Evolutionary conservation across 768 basidiomycete species (phyloP), one percentile per base, ranked within the genome.

Genomic region (Chalciporus chontae): DNA sequence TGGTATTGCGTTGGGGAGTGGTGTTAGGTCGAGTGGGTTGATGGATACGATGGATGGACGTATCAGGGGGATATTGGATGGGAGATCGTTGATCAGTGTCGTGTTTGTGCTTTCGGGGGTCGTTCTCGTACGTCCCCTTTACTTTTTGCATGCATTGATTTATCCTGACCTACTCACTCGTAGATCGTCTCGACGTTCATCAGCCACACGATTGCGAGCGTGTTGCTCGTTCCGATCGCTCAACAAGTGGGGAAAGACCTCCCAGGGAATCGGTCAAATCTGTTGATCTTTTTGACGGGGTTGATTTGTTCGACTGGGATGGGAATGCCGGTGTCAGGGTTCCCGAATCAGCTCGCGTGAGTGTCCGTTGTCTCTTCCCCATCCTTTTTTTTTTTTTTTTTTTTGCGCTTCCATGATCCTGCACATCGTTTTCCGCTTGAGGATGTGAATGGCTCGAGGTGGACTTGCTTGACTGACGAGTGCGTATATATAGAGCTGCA

Each of bases 241-340:
- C 80, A 87, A 53, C 82, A 91, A 70, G 88, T 98, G 17, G 96
- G 93, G 8, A 71, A 75, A n/a, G 87, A 80, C 42, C 74, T 97
- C 40, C 69, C 72, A 8, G 82, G 81, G 0, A 71, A 84, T 40
- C 88, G 87, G 55, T 73, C 79, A 39, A 86, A 92, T 57, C 71
- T 98, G 8, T 81, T 99, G 56, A 89, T 98, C 60, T 95, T 99
- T 72, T 79, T 94, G 58, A 96, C 94, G 29, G 93, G 81, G 13
- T 74, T 97, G 52, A 87, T 96, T 44, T 97, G 95, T 65, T 94
- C 92, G 3, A 76, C 91, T 5, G 96, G 95, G 2, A 99, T 99
- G 96, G 95, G 92, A 10, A 90, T 98, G 80, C 94, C 95, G 3
- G 94, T 98, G 34, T 94, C 91, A 53, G 96, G 96, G n/a, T 99